A percentile compares a stretch with the other conserved stretches of the same genome.
These are phyloP conservation scores for Dichotomocladium elegans DNA, from an alignment of 371 early-diverging fungal genomes.

Conservation along the genomic window DNA sequence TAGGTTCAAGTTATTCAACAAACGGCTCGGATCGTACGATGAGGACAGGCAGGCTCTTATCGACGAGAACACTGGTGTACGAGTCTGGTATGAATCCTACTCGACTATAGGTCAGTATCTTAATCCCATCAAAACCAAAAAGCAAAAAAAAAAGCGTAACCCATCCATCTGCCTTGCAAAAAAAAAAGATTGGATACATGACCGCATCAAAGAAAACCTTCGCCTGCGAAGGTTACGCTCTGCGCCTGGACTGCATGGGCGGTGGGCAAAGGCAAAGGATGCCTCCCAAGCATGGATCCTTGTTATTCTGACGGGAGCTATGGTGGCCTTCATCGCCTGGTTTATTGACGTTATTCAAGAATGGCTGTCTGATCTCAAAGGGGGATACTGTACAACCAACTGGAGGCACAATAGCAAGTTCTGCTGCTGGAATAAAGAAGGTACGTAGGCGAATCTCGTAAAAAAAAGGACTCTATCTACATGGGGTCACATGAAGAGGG, in stretches of 20 bases:
- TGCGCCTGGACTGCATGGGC: conserved; percentile 51
- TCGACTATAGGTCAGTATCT: conserved; percentile 62
- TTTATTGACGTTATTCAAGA: conserved; percentile 77
- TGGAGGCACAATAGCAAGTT: conserved; percentile 84
- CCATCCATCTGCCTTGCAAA: not conserved
- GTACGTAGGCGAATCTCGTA: conserved; percentile 17
- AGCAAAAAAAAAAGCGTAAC: too few species aligned
- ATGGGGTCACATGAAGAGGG: too few species aligned
- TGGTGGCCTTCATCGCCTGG: conserved; percentile 76
- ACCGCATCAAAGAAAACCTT: conserved; percentile 81
- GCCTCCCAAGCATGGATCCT: conserved; percentile 87
- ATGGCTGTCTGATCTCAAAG: conserved; percentile 75
- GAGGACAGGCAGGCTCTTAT: conserved; percentile 52
- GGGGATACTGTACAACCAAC: conserved; percentile 80
- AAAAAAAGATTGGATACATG: conserved; percentile 84
- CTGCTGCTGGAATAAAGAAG: conserved; percentile 81
- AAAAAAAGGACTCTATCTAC: too few species aligned
- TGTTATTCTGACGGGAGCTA: conserved; percentile 59
- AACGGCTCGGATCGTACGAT: conserved; percentile 41
- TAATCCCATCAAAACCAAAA: too few species aligned
- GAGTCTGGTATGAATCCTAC: conserved; percentile 63
- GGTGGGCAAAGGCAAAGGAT: conserved; percentile 61
- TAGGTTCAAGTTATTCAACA: conserved; percentile 32
- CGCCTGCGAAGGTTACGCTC: conserved; percentile 65
- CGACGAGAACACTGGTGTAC: conserved; percentile 57